Base-by-base conservation (phyloP, 495 filamentous ascomycete genomes). In the Penicillium alfredii region DNA sequence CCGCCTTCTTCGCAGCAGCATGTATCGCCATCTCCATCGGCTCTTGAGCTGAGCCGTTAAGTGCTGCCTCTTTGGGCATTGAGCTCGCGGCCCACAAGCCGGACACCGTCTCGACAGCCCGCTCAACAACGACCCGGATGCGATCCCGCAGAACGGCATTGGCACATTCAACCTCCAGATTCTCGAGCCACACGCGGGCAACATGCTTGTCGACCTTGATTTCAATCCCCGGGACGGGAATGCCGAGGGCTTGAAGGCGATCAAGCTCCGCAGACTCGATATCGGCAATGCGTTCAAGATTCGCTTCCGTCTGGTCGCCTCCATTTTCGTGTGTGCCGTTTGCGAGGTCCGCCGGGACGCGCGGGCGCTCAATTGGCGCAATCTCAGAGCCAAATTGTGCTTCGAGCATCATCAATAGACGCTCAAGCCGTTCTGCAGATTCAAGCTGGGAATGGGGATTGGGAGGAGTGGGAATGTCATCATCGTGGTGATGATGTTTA, bases 341-440 rank as follows among this genome's bases (percentile, higher is more conserved):
- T 47, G 68, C 67, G 8, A 67, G 44, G 19, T 63, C 47, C 0
- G 57, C 27, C 4, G 56, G 59, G 3, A 80, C 48, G 33, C 78
- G 80, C 4, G 87, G 86, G 0, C 71, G 69, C 15, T 78, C 71
- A 47, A 97, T 81, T 1, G 88, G 88, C 0, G 70, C 62, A 45
- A 85, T 80, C 31, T 86, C 74, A 12, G 74, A 69, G 26, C 92
- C 93, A 51, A 98, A 98, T 55, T 98, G 92, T 2, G 88, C 84
- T 64, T 98, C 93, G 15, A 98, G 82, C 71, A 97, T 94, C 77
- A 95, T 84, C 61, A 87, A 82, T 18, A 98, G 77, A 19, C 90
- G 82, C 16, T 77, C 69, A 28, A 97, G 73, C 17, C 86, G 81
- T 45, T 92, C 85, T 16, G 77, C 68, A 1, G 86, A 71, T n/a